phyloP scores from a whole-genome alignment of 495 filamentous ascomycete genomes.

The Penicillium ochrochloron region DNA sequence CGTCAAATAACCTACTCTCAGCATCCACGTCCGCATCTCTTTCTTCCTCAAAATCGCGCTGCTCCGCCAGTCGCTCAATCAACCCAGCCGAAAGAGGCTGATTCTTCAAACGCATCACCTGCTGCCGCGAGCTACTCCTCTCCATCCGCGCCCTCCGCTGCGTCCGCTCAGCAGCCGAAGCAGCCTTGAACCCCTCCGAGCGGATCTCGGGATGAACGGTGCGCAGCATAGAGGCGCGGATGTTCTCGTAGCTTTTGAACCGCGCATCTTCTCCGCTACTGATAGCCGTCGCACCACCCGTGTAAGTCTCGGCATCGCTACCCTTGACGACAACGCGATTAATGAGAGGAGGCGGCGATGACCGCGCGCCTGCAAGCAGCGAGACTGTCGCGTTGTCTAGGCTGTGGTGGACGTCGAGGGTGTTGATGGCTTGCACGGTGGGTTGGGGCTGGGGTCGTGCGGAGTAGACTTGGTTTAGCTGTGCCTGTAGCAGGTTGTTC shows the following conservation, averaged over 20 bases:
- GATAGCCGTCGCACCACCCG: neutral
- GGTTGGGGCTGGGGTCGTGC: neutral
- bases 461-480: neutral
- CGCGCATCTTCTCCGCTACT: neutral
- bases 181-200: neutral
- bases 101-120: slow-evolving; percentile 16
- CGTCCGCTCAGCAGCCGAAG: neutral
- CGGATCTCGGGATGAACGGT: slow-evolving; percentile 13
- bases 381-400: slow-evolving; percentile 2
- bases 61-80: neutral
- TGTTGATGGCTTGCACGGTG: neutral
- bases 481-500: slow-evolving; percentile 3
- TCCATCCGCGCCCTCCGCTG: neutral
- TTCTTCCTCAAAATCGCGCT: neutral
- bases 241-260: slow-evolving; percentile 14
- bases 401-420: slow-evolving; percentile 4
- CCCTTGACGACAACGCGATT: neutral
- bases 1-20: slow-evolving; percentile 2
- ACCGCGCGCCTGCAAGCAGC: neutral
- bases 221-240: slow-evolving; percentile 16
- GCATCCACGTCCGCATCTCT: neutral
- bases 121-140: neutral
- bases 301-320: neutral
- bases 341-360: neutral
- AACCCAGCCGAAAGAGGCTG: slow-evolving; percentile 1